Conservation (phyloP, 140 eudicot species). For the Senecio squalidus region DNA sequence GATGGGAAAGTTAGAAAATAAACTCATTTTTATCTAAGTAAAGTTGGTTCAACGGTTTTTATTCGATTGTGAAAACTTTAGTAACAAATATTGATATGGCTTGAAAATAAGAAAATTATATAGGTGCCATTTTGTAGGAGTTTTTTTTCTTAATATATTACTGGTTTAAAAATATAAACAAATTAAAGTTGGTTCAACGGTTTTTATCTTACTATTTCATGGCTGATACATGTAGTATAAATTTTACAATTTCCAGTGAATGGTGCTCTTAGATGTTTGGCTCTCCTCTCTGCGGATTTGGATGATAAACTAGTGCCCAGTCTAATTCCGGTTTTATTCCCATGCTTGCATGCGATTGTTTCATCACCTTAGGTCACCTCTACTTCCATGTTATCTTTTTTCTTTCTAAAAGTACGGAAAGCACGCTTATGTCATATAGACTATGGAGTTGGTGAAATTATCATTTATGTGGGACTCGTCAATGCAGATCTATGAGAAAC, state of each 20-base stretch:
- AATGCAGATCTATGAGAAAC: constrained; percentile 74
- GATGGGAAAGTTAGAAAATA: too few relatives aligned
- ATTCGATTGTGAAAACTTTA: too few relatives aligned
- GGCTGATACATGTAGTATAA: constrained; percentile 8
- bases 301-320: constrained; percentile 87
- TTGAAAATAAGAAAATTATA: too few relatives aligned
- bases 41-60: too few relatives aligned
- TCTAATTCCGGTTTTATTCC: constrained; percentile 77
- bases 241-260: constrained; percentile 50
- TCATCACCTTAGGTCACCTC: constrained; percentile 89
- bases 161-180: neutral
- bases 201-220: constrained; percentile 1
- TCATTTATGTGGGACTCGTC: constrained; percentile 9
- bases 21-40: too few relatives aligned
- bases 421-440: constrained; percentile 5
- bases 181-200: too few relatives aligned
- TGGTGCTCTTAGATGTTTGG: constrained; percentile 95
- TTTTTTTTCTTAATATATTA: neutral
- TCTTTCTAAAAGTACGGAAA: neutral
- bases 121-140: neutral
- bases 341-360: constrained; percentile 78
- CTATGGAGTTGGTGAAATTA: constrained; percentile 1
- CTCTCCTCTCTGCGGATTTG: constrained; percentile 82
- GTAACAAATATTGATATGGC: too few relatives aligned
- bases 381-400: neutral